These are phyloP conservation scores for Globisporangium polare DNA, from an alignment of 352 stramenopile species.

Conservation along the genomic window DNA sequence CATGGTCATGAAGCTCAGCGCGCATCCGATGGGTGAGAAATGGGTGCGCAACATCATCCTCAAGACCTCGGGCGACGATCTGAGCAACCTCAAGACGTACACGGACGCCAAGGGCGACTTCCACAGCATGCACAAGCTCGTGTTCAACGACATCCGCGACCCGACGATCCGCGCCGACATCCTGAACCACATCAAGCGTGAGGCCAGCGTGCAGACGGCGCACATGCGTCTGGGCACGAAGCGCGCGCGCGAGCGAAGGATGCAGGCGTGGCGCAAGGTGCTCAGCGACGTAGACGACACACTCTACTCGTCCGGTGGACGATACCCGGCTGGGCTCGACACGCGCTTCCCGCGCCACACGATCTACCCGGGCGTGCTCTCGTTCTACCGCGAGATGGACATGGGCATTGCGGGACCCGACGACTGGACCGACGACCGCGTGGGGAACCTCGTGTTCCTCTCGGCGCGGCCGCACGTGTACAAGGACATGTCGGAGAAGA, in stretches of 20 bases:
- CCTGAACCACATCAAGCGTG: conserved; percentile 93
- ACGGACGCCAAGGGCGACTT: conserved; percentile 97
- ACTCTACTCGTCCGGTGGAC: conserved; percentile 93
- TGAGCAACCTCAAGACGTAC: conserved; percentile 96
- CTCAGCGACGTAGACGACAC: conserved; percentile 99
- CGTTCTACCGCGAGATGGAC: conserved; percentile 98
- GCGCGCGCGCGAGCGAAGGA: conserved; percentile 62
- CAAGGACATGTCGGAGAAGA: conserved; percentile 98
- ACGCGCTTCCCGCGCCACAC: conserved; percentile 90
- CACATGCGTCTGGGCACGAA: conserved; percentile 92
- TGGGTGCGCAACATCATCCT: conserved; percentile 97
- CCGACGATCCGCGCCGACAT: conserved; percentile 89
- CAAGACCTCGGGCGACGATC: conserved; percentile 93
- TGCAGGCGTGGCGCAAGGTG: conserved; percentile 97
- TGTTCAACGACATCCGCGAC: conserved; percentile 95
- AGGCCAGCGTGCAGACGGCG: conserved; percentile 92
- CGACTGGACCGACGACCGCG: conserved; percentile 82
- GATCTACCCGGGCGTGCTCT: conserved; percentile 97
- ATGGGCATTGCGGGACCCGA: conserved; percentile 89
- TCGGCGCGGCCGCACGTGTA: conserved; percentile 98
- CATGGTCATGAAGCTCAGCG: conserved; percentile 96
- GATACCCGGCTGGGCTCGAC: conserved; percentile 95
- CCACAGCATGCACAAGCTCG: conserved; percentile 96
- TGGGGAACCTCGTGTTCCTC: conserved; percentile 98
- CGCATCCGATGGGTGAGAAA: conserved; percentile 91